Base-by-base conservation (phyloP, 108 stramenopile species). In the Cylindrotheca closterium region DNA sequence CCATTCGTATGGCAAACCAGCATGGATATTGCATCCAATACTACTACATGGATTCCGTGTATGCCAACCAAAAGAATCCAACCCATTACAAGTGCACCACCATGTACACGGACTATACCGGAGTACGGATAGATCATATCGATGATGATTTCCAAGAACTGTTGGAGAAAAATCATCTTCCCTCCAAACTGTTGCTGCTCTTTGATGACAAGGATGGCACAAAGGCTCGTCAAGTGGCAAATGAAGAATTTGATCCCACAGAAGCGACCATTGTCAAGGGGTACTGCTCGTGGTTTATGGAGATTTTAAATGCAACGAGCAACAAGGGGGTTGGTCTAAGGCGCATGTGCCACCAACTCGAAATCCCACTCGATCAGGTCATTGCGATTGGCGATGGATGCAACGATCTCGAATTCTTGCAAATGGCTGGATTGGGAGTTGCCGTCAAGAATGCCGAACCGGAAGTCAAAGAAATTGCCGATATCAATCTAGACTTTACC, bases 371-470 rank as follows among this genome's bases (percentile, higher is more conserved):
- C 26, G 75, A 75, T n/a, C 59, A 87, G 30, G 55, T 64, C 31
- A 56, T 85, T 47, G 83, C 91, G 0, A 85, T 92, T 63, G 91
- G 91, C 3, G 91, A 92, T 69, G 91, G 87, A 10, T 77, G 84
- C 56, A 92, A 92, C 59, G 91, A 92, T 68, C 29, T 79, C 10
- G 87, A 92, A 53, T 81, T 92, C 45, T 18, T 92, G 4, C 52
- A 74, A 55, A 55, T 73, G 45, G 83, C 83, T 22, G 87, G 91
- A 18, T 50, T 57, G 56, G 91, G 91, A 8, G 53, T 86, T 29
- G 87, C 86, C 0, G 88, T 92, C 87, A 81, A 83, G 53, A 92
- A 92, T 71, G 87, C 77, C 23, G 53, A 81, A 34, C 69, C 71
- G 7, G 37, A 25, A 28, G 32, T 77, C 32, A 87, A 88, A 58